Conservation (phyloP, 306 rosid genomes). For the Myrica gale region DNA sequence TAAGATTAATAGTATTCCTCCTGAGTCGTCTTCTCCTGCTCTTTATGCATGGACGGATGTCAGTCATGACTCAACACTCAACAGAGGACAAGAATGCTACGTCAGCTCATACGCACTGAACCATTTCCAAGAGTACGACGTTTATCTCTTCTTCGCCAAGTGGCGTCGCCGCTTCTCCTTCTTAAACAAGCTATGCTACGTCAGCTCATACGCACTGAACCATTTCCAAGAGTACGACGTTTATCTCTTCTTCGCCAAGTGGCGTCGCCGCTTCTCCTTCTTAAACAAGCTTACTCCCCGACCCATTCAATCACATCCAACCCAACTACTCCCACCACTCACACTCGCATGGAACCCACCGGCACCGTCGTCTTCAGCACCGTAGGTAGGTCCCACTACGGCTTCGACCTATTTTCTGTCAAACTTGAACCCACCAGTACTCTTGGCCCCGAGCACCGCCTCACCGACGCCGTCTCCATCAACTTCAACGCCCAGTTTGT, state of each 20-base stretch:
- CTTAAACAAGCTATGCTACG: background rate
- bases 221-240: background rate
- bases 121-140: background rate
- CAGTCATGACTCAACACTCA: background rate
- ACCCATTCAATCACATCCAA: background rate
- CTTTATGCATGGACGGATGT: too few relatives aligned
- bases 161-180: background rate
- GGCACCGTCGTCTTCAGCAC: slow-evolving; percentile 66
- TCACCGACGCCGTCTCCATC: slow-evolving; percentile 70
- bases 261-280: background rate
- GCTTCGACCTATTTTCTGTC: slow-evolving; percentile 68
- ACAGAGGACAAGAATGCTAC: slow-evolving; percentile 3
- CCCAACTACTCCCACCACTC: background rate
- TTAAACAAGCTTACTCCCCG: background rate
- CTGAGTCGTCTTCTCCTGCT: too few relatives aligned
- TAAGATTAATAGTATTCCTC: too few relatives aligned
- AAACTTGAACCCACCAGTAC: slow-evolving; percentile 22
- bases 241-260: too few relatives aligned
- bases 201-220: slow-evolving; percentile 17
- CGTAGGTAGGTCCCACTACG: slow-evolving; percentile 57
- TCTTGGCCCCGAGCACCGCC: slow-evolving; percentile 37
- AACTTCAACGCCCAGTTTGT: slow-evolving; percentile 76
- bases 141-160: too few relatives aligned
- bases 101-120: too few relatives aligned
- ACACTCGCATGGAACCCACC: slow-evolving; percentile 34